phyloP scores from a whole-genome alignment of 345 rosid genomes.

The Pistacia atlantica region DNA sequence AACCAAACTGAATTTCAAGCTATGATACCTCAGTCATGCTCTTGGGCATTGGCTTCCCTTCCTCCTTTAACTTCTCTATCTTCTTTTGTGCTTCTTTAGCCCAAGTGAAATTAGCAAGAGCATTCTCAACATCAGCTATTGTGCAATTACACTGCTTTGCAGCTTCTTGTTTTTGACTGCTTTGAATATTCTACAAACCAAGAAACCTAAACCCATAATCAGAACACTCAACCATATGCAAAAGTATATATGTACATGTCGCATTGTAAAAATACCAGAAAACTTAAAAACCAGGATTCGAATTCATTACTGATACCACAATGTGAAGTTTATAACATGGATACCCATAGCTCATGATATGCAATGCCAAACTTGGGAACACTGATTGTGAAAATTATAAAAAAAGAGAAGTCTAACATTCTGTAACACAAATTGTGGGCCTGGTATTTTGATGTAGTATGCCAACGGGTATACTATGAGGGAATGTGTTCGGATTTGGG shows the following conservation, averaged over 20 bases:
- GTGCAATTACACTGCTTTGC: slow-evolving; percentile 83
- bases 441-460: too few relatives aligned
- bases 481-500: too few relatives aligned
- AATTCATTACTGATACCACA: neutral
- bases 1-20: slow-evolving; percentile 10
- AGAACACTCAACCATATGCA: slow-evolving; percentile 23
- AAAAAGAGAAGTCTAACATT: neutral
- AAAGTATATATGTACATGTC: neutral
- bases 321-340: neutral
- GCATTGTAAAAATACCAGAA: neutral
- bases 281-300: neutral
- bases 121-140: slow-evolving; percentile 75
- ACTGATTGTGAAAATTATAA: neutral
- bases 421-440: too few relatives aligned
- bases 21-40: slow-evolving; percentile 75
- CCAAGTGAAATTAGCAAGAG: slow-evolving; percentile 83
- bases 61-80: slow-evolving; percentile 60
- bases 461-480: too few relatives aligned
- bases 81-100: slow-evolving; percentile 50
- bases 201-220: slow-evolving; percentile 50
- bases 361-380: neutral
- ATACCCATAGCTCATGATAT: neutral
- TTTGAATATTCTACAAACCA: slow-evolving; percentile 79
- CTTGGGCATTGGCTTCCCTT: slow-evolving; percentile 89
- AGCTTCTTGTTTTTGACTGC: slow-evolving; percentile 52